These are phyloP conservation scores for Puccinia triticina DNA, from an alignment of 1,284 basidiomycete species.

Conservation along the genomic window DNA sequence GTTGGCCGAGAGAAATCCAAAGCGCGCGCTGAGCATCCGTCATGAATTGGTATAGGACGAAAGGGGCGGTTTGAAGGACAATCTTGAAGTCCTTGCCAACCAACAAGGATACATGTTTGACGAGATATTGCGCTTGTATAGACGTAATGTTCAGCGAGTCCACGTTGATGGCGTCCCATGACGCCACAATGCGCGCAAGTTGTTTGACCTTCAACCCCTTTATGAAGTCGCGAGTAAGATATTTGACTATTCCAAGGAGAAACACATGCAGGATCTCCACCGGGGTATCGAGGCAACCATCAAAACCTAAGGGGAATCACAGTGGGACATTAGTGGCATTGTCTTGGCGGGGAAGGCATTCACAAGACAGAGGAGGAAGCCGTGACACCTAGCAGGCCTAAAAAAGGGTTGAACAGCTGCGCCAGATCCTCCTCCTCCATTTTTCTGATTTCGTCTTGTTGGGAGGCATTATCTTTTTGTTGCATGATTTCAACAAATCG, in stretches of 20 bases:
- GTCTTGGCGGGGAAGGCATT: no score
- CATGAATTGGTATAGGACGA: conserved; percentile 14
- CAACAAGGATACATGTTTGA: conserved; percentile 55
- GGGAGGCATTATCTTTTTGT: no score
- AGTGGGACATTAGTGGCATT: no score
- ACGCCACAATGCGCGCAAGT: not conserved
- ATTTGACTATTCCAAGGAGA: conserved; percentile 62
- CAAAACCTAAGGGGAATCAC: conserved; percentile 56
- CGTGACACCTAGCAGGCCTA: not conserved
- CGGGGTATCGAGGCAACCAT: conserved; percentile 60
- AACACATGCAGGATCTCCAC: no score
- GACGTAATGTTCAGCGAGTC: not conserved
- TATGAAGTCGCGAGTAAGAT: conserved; percentile 61
- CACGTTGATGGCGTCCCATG: not conserved
- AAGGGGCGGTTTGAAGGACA: no score
- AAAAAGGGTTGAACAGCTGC: not conserved
- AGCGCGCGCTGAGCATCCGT: not conserved
- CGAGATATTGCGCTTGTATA: not conserved
- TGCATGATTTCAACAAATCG: not conserved
- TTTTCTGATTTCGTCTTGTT: not conserved
- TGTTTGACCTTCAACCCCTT: conserved; percentile 51
- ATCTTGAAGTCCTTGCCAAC: conserved; percentile 61
- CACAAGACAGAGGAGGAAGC: no score
- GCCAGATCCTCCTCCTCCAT: not conserved
- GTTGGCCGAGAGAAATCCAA: not conserved